phyloP scores from a whole-genome alignment of 192 early-diverging fungal species.

The Coemansia umbellata region DNA sequence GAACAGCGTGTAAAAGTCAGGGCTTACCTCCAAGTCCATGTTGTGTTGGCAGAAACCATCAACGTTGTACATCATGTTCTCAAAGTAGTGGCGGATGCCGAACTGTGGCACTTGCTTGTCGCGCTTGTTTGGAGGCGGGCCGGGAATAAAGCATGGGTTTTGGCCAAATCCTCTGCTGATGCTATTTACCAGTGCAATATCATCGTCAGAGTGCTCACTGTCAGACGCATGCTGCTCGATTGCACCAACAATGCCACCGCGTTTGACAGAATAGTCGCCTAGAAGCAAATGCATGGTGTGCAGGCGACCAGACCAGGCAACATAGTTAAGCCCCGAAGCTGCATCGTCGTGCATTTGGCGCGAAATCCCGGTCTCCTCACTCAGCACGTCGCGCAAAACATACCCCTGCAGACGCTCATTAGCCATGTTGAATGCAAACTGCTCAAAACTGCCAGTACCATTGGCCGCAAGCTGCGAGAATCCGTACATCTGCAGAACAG shows the following conservation, averaged over 20 bases:
- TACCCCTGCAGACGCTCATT: conserved; percentile 61
- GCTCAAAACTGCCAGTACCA: conserved; percentile 53
- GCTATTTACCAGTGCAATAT: conserved; percentile 55
- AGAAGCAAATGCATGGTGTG: conserved; percentile 23
- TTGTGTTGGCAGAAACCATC: conserved; percentile 78
- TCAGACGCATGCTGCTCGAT: conserved; percentile 28
- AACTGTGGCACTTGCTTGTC: conserved; percentile 53
- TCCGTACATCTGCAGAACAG: conserved; percentile 81
- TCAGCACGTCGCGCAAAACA: conserved; percentile 28
- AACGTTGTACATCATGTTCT: conserved; percentile 72
- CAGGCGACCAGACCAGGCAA: conserved; percentile 19
- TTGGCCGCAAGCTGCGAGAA: conserved; percentile 36
- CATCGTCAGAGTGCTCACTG: conserved; percentile 55
- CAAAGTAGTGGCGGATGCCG: conserved; percentile 72
- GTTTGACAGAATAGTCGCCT: conserved; percentile 26
- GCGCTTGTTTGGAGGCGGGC: conserved; percentile 18
- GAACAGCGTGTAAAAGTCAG: conserved; percentile 84
- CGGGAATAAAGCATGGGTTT: conserved; percentile 25
- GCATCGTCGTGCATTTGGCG: conserved; percentile 34
- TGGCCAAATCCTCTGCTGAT: conserved; percentile 24
- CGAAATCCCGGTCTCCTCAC: conserved; percentile 32
- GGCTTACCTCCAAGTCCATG: conserved; percentile 55
- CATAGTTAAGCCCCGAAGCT: conserved; percentile 9
- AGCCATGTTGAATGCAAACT: conserved; percentile 66
- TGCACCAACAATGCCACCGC: conserved; percentile 22